Conservation (phyloP, 2,329 filamentous ascomycete species). For the Pestalotiopsis sp. region DNA sequence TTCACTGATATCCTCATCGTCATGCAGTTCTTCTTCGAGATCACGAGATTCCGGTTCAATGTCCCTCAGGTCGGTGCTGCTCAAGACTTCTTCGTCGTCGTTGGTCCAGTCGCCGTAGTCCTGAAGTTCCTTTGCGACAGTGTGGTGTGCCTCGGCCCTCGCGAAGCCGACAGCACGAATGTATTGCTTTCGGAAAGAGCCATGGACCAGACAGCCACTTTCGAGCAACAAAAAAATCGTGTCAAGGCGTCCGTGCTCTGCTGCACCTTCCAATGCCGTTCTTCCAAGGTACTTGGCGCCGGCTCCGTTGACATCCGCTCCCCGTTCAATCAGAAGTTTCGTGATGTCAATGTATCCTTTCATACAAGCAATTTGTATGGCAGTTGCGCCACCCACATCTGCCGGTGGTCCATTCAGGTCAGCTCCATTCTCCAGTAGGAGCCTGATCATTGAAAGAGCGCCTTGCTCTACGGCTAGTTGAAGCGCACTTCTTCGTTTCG, state of each 20-base stretch:
- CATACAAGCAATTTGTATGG: background rate
- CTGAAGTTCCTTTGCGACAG: background rate
- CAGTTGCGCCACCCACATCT: background rate
- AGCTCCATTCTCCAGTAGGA: background rate
- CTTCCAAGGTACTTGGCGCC: background rate
- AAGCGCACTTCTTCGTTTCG: background rate
- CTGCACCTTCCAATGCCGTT: background rate
- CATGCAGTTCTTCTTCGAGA: background rate
- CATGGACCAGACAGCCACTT: background rate
- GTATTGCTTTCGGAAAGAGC: background rate
- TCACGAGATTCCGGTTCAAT: rapidly evolving
- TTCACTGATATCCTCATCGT: background rate
- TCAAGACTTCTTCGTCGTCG: background rate
- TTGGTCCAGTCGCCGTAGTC: background rate
- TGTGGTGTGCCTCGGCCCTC: background rate
- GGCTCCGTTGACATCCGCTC: background rate
- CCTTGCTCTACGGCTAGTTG: background rate
- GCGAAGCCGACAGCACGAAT: background rate
- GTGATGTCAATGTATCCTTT: background rate
- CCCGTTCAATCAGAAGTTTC: background rate
- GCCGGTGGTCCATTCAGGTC: background rate
- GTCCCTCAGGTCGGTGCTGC: background rate
- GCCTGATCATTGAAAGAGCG: background rate
- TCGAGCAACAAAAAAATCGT: background rate
- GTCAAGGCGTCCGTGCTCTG: background rate